Evolutionary conservation across 2,329 filamentous ascomycete genomes (phyloP).

Genomic region (Cadophora sp.): DNA sequence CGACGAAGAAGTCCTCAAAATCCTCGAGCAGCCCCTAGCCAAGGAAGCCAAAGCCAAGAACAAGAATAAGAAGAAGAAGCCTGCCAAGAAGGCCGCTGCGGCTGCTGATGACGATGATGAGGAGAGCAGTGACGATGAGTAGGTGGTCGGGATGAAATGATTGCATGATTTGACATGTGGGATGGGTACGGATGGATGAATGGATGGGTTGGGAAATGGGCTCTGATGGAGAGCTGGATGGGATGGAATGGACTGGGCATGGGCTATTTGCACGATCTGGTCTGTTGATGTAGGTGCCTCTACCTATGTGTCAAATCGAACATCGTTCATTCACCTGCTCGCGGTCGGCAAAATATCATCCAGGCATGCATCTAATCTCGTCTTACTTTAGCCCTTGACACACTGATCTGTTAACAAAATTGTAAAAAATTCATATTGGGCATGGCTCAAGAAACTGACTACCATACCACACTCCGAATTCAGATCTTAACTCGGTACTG

Average conservation of each 20-base stretch:
- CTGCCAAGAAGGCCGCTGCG: constrained; percentile 50
- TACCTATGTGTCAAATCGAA: background rate
- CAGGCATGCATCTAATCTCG: no score
- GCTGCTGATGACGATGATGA: constrained; percentile 42
- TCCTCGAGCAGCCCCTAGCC: constrained; percentile 85
- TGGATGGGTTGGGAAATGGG: background rate
- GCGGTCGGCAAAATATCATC: background rate
- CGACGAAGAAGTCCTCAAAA: constrained; percentile 94
- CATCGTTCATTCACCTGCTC: background rate
- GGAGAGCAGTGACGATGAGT: constrained; percentile 47
- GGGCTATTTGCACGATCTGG: background rate
- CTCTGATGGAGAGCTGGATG: background rate
- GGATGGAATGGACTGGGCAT: background rate
- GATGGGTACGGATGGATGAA: background rate
- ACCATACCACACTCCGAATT: no score
- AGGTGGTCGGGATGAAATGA: constrained; percentile 25
- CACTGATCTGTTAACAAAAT: no score
- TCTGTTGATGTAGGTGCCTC: background rate
- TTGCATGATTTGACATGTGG: constrained; percentile 5
- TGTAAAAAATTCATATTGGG: no score
- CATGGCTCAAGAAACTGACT: no score
- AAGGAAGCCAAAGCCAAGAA: constrained; percentile 92
- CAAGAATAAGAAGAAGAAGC: constrained; percentile 78
- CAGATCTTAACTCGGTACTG: no score
- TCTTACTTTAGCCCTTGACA: no score